Base-by-base conservation (phyloP, 345 rosid species). In the Ceriops tagal region DNA sequence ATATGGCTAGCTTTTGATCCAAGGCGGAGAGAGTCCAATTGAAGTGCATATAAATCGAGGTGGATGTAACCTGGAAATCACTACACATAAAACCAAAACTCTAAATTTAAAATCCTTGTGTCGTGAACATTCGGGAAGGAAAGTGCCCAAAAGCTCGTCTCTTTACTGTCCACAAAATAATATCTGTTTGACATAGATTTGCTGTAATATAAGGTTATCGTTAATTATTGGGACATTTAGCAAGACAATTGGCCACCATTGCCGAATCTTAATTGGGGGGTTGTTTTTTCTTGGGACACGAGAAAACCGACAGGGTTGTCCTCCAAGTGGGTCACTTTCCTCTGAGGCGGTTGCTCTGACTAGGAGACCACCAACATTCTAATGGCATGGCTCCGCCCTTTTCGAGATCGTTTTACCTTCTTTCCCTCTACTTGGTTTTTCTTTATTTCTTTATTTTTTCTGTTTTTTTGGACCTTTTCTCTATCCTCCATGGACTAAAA, bases 361-460 rank as follows among this genome's bases (percentile, higher is more conserved):
- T 37, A 20, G 64, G 77, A 69, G 64, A 2, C 30, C 3, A 28
- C 84, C 84, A 80, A 80, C 85, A 80, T 82, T 73, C 86, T 73
- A 81, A 77, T 77, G 80, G 77, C 62, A 71, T 75, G 77, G 66
- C 75, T 77, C 73, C 72, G 62, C 74, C 74, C 65, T 56, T 76
- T 76, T 71, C 62, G 16, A 74, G 28, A 71, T 58, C 46, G 62
- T 62, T 69, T 69, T 61, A 47, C 53, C 49, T 28, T 37, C 58
- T 75, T 64, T 46, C 20, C 66, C 59, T 22, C 62, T 55, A 24
- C 28, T 20, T 19, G 21, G 30, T 28, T 28, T 28, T 28, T 28
- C 3, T 13, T 20, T 34, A 6, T 34, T 34, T 6, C 6, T 34
- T 34, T 34, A 0, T 34, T 34, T 1, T 63, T 60, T 71, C n/a